phyloP scores from a whole-genome alignment of 2,329 filamentous ascomycete genomes.

The Alternaria atra region DNA sequence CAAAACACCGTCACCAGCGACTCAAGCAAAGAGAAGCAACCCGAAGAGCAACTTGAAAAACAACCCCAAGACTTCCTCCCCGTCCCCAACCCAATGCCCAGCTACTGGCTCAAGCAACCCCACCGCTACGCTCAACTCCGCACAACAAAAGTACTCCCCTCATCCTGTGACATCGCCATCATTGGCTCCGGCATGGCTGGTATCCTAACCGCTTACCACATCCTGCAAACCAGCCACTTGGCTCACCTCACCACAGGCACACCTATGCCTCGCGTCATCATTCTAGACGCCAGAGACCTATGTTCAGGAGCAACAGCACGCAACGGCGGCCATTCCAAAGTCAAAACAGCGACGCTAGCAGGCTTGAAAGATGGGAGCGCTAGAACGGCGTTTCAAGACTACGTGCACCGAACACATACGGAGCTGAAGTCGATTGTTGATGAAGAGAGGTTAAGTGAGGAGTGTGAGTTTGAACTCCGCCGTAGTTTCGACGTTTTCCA shows the following conservation, averaged over 20 bases:
- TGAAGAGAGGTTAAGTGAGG: background rate
- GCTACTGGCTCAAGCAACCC: conserved; percentile 51
- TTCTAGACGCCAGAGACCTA: background rate
- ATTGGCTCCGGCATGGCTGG: background rate
- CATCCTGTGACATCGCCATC: background rate
- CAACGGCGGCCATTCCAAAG: background rate
- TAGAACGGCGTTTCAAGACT: too few relatives aligned
- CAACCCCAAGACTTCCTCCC: conserved; percentile 35
- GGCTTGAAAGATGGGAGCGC: too few relatives aligned
- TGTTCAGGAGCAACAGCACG: background rate
- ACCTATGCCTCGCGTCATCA: background rate
- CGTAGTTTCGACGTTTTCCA: background rate
- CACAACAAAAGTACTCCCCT: conserved; percentile 28
- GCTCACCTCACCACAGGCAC: background rate
- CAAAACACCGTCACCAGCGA: background rate
- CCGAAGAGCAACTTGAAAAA: background rate
- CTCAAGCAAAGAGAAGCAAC: background rate
- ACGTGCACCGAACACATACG: too few relatives aligned
- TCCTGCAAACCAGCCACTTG: background rate
- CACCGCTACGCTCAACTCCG: conserved; percentile 39
- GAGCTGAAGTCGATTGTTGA: too few relatives aligned
- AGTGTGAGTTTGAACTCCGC: background rate
- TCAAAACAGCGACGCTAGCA: too few relatives aligned
- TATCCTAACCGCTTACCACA: background rate
- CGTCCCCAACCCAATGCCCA: conserved; percentile 39